Evolutionary conservation across 192 early-diverging fungal species (phyloP).

Genomic region (Backusella sp.): DNA sequence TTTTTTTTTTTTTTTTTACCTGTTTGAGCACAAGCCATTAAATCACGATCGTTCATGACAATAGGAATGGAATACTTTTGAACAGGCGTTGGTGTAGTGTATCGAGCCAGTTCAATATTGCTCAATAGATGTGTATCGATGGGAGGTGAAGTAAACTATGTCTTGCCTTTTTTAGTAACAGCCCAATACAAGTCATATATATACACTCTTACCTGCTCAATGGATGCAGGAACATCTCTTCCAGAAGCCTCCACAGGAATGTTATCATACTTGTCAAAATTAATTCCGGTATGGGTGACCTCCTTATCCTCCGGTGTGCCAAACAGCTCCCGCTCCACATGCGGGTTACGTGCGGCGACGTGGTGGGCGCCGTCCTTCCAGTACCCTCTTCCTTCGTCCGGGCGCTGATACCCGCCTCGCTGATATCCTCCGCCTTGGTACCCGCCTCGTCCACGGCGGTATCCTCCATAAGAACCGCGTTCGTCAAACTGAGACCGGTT

Average conservation of each 20-base stretch:
- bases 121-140: slow-evolving; percentile 86
- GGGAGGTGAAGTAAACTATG: slow-evolving; percentile 51
- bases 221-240: slow-evolving; percentile 62
- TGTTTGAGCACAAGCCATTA: slow-evolving; percentile 99
- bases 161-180: neutral
- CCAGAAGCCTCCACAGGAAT: slow-evolving; percentile 95
- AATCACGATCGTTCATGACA: slow-evolving; percentile 78
- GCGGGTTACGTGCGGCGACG: slow-evolving; percentile 73
- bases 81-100: slow-evolving; percentile 91
- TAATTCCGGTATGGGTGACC: slow-evolving; percentile 87
- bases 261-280: slow-evolving; percentile 99
- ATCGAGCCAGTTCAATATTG: slow-evolving; percentile 88
- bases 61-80: slow-evolving; percentile 92
- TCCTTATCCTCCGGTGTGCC: slow-evolving; percentile 71
- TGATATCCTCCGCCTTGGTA: slow-evolving; percentile 39
- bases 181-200: neutral
- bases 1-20: slow-evolving; percentile 43
- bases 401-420: neutral
- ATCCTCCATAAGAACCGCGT: slow-evolving; percentile 35
- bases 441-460: slow-evolving; percentile 43
- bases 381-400: slow-evolving; percentile 49
- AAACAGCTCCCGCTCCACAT: slow-evolving; percentile 80
- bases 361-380: slow-evolving; percentile 83
- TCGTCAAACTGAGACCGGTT: slow-evolving; percentile 40
- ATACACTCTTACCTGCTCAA: slow-evolving; percentile 37